These are phyloP conservation scores for Mallotus nudiflorus DNA, from an alignment of 345 rosid species.

Conservation along the genomic window DNA sequence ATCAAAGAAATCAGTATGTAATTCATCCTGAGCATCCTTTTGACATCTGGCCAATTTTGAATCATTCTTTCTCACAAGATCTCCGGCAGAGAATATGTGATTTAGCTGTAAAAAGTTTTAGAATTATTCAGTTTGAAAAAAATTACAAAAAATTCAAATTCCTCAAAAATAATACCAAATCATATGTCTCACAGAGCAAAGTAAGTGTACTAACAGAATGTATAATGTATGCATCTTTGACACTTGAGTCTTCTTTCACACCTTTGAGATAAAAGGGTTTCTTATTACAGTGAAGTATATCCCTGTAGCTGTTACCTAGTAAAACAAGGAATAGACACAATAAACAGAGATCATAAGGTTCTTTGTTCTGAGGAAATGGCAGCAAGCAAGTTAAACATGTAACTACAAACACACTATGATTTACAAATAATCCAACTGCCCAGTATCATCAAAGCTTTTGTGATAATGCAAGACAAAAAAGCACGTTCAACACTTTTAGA, in stretches of 20 bases:
- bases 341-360: neutral
- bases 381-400: neutral
- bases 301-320: slow-evolving; percentile 73
- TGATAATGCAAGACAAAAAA: neutral
- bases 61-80: slow-evolving; percentile 75
- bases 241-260: slow-evolving; percentile 70
- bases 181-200: slow-evolving; percentile 13
- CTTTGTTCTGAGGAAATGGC: neutral
- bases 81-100: slow-evolving; percentile 76
- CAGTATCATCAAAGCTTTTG: neutral
- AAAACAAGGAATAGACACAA: slow-evolving; percentile 1
- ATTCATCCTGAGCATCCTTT: slow-evolving; percentile 40
- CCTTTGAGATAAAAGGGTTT: slow-evolving; percentile 80
- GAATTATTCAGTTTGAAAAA: slow-evolving; percentile 19
- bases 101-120: slow-evolving; percentile 66
- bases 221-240: slow-evolving; percentile 80
- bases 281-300: slow-evolving; percentile 82
- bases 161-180: slow-evolving; percentile 10
- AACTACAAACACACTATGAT: no score
- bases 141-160: slow-evolving; percentile 5
- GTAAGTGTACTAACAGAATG: slow-evolving; percentile 63
- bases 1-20: slow-evolving; percentile 63
- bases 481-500: neutral
- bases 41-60: slow-evolving; percentile 61
- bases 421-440: neutral